These are phyloP conservation scores for Thalia dealbata DNA, from an alignment of 176 grass and related monocot genomes.

Conservation along the genomic window DNA sequence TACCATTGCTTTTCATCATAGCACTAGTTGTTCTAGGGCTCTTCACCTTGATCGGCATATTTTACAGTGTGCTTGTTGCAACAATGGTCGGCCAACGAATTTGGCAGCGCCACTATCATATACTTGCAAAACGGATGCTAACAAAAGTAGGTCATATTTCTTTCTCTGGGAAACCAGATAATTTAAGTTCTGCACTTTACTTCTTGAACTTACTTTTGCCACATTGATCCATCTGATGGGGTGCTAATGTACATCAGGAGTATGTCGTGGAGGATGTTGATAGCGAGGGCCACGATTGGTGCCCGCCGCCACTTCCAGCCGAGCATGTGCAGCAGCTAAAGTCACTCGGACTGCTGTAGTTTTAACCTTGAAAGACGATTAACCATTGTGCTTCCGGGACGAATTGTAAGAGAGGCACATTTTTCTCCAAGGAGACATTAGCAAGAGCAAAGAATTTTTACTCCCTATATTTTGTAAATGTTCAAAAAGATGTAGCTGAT, in stretches of 20 bases:
- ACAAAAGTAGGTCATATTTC: conserved; percentile 49
- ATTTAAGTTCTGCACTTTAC: neutral
- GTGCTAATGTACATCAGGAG: conserved; percentile 35
- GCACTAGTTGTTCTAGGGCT: conserved; percentile 70
- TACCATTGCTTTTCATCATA: conserved; percentile 80
- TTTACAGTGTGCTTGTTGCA: conserved; percentile 90
- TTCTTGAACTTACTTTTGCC: neutral
- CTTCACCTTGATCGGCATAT: conserved; percentile 78
- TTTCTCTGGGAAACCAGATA: too few species aligned
- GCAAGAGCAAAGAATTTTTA: too few species aligned
- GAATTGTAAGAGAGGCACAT: neutral
- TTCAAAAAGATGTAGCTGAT: neutral
- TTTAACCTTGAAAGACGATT: neutral
- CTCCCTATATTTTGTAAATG: neutral
- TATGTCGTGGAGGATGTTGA: conserved; percentile 95
- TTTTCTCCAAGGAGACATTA: neutral
- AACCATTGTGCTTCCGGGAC: neutral
- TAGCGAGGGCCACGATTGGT: conserved; percentile 65
- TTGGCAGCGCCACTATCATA: conserved; percentile 97
- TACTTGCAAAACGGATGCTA: conserved; percentile 96
- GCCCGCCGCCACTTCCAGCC: conserved; percentile 50
- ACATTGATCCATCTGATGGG: neutral
- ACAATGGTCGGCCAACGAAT: conserved; percentile 97
- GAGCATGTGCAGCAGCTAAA: conserved; percentile 90
- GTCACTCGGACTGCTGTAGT: conserved; percentile 78